Base-by-base conservation (phyloP, 1,139 yeast genomes). In the Pichia sp. region DNA sequence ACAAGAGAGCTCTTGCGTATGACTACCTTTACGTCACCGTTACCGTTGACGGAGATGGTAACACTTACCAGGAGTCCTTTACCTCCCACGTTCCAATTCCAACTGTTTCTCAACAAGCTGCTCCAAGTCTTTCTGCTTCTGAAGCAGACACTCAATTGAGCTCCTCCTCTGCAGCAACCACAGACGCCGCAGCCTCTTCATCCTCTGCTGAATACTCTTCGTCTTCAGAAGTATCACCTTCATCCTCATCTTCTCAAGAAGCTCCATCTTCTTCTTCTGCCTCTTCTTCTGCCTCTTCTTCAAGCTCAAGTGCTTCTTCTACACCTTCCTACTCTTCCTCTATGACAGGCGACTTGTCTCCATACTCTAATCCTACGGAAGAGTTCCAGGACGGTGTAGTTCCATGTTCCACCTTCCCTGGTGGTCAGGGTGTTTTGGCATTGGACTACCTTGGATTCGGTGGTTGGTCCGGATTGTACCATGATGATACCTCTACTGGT, bases 391-490 rank as follows among this genome's bases (percentile, higher is more conserved):
- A 93, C 69, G 98, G 98, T 68, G 79, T 79, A 57, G 72, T 84
- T 70, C 72, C 79, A 61, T 93, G 99, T 78, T 75, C 82, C 60
- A 67, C 75, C 51, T 90, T 93, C 84, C 98, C 98, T 70, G 73
- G 85, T 36, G 96, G 96, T 62, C 82, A 90, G 69, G 98, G 98
- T 79, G 97, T 93, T 59, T 77, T 93, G 66, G 71, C 92, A 47
- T 75, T 92, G 54, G 87, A 87, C 75, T 86, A 90, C 85, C 50
- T 66, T 15, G 85, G 77, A 60, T 78, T 77, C 62, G 90, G 88
- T 65, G 93, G 93, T 61, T 87, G 81, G 83, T 78, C 93, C 50
- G 85, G 89, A 69, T 74, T 86, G 63, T 83, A 84, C 76, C 81
- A 81, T 68, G 13, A 76, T 65, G 87, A 87, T 67, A 82, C 90